Conservation (phyloP, 2,329 filamentous ascomycete species). For the Aureobasidium subglaciale region DNA sequence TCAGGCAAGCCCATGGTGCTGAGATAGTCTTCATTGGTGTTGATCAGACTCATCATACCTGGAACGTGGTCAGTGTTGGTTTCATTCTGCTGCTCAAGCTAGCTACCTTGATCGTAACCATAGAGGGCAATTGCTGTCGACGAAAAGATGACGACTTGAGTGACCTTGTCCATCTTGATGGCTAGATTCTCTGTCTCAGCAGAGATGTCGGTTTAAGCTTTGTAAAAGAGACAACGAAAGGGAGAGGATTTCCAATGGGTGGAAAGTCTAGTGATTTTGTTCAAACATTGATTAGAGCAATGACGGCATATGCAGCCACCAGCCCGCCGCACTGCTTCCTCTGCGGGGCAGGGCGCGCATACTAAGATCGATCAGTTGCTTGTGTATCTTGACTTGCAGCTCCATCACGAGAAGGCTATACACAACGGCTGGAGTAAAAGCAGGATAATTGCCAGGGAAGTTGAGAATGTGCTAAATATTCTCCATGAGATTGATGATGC, state of each 20-base stretch:
- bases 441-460: background rate
- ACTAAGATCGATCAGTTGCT: background rate
- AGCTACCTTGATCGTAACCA: conserved; percentile 37
- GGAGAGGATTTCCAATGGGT: background rate
- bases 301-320: conserved; percentile 12
- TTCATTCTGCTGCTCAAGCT: background rate
- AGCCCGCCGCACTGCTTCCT: conserved; percentile 4
- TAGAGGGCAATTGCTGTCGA: conserved; percentile 49
- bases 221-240: background rate
- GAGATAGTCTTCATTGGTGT: conserved; percentile 50
- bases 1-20: conserved; percentile 48
- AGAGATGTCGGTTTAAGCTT: background rate
- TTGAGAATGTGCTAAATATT: background rate
- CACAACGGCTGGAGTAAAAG: background rate
- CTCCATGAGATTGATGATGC: background rate
- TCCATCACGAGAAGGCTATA: background rate
- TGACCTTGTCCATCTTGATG: conserved; percentile 24
- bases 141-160: conserved; percentile 46
- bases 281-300: background rate
- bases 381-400: conserved; percentile 5
- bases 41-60: conserved; percentile 50
- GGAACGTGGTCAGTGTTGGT: conserved; percentile 13
- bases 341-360: conserved; percentile 6
- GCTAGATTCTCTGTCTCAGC: conserved; percentile 18
- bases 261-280: background rate